Percentiles rank a stretch among this genome's conserved stretches.
Conservation (phyloP, 345 rosid genomes). For the Schrenkiella parvula region DNA sequence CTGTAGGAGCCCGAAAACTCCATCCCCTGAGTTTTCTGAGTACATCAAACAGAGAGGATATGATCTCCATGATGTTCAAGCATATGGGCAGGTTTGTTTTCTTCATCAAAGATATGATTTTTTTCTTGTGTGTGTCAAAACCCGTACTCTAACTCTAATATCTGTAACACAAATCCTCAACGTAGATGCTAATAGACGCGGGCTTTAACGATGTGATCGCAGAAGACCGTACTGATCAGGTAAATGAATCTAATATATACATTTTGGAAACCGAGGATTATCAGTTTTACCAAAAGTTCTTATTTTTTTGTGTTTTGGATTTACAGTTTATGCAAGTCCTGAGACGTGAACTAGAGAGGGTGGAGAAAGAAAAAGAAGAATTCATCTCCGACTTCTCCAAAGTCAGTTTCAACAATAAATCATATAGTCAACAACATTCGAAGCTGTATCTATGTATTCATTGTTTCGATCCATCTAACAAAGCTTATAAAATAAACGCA, state of each 20-base stretch:
- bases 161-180: neutral
- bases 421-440: neutral
- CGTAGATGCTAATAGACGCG: slow-evolving; percentile 77
- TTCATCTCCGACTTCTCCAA: slow-evolving; percentile 77
- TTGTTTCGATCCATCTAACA: neutral
- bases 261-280: neutral
- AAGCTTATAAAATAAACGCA: slow-evolving; percentile 27
- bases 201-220: slow-evolving; percentile 75
- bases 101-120: neutral
- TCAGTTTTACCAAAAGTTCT: neutral
- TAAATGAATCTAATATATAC: slow-evolving; percentile 11
- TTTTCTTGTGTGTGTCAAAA: neutral
- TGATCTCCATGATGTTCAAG: slow-evolving; percentile 84
- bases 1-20: slow-evolving; percentile 67
- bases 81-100: slow-evolving; percentile 69
- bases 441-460: neutral
- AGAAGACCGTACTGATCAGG: slow-evolving; percentile 95
- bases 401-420: slow-evolving; percentile 30
- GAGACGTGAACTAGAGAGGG: slow-evolving; percentile 52
- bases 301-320: neutral
- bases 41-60: slow-evolving; percentile 93
- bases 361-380: slow-evolving; percentile 70
- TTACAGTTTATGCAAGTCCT: slow-evolving; percentile 70
- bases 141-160: neutral
- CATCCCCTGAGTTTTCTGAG: slow-evolving; percentile 63